A percentile compares a stretch with the other conserved stretches of the same genome.
Conservation (phyloP, 305 asterid species). For the Fraxinus greggii region DNA sequence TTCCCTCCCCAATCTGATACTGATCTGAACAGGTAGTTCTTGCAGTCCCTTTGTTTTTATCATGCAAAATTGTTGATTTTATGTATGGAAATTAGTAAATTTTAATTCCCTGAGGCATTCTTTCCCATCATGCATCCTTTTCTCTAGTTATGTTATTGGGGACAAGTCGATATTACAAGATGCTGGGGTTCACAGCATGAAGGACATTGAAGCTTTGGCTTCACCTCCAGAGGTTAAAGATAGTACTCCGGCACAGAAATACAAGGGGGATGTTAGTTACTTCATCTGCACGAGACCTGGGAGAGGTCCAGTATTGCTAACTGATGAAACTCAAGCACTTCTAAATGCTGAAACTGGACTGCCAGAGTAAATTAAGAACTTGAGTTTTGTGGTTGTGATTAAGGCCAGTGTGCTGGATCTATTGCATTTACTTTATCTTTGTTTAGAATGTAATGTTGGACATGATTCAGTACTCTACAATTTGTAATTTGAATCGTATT, state of each 20-base stretch:
- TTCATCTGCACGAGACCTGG: constrained; percentile 90
- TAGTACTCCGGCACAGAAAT: constrained; percentile 42
- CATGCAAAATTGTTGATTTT: not conserved
- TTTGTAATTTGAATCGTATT: not conserved
- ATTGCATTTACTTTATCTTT: not conserved
- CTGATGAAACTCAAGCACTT: constrained; percentile 44
- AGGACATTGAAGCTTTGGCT: constrained; percentile 58
- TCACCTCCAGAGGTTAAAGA: constrained; percentile 73
- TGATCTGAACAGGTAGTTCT: constrained; percentile 64
- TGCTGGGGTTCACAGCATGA: constrained; percentile 60
- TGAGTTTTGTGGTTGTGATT: not conserved
- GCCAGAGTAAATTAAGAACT: constrained; percentile 42
- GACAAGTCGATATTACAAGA: constrained; percentile 73
- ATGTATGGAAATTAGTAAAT: not conserved
- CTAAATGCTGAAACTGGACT: constrained; percentile 41
- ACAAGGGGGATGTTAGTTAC: constrained; percentile 72
- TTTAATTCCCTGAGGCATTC: not conserved
- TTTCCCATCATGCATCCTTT: not conserved
- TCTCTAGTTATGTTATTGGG: constrained; percentile 72
- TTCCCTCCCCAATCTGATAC: constrained; percentile 79
- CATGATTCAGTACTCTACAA: not conserved
- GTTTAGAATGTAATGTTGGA: not conserved
- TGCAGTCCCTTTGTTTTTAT: not conserved
- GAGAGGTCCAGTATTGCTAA: constrained; percentile 52
- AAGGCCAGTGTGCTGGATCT: not conserved